Evolutionary conservation across 2,329 filamentous ascomycete species (phyloP).

Genomic region (Trichoderma citrinoviride): DNA sequence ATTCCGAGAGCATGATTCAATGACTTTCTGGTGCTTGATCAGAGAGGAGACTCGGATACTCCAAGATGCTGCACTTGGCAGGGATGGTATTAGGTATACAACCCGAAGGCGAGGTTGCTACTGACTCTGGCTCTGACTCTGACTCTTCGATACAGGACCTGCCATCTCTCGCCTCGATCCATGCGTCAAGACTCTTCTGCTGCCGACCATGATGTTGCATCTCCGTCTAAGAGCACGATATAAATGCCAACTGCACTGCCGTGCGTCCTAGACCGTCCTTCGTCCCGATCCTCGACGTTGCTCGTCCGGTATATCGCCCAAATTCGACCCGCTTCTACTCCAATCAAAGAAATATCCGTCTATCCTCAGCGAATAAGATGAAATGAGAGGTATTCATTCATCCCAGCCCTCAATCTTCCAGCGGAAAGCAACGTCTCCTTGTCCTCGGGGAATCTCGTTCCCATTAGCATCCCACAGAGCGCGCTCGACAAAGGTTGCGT

Average conservation of each 20-base stretch:
- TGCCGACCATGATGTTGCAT: background rate
- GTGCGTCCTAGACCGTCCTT: background rate
- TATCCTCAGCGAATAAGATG: too few species aligned
- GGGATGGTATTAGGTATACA: too few species aligned
- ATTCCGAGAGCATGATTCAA: background rate
- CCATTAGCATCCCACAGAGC: constrained; percentile 60
- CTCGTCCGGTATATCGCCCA: background rate
- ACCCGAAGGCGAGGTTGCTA: too few species aligned
- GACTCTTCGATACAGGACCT: background rate
- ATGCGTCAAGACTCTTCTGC: background rate
- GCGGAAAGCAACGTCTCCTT: constrained; percentile 54
- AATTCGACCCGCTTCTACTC: background rate
- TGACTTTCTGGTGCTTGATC: background rate
- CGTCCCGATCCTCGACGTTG: too few species aligned
- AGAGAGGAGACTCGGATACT: too few species aligned
- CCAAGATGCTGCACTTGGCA: too few species aligned
- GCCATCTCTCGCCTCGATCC: background rate
- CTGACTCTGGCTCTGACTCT: background rate
- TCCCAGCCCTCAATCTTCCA: constrained; percentile 58
- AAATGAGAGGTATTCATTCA: constrained; percentile 15
- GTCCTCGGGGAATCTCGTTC: constrained; percentile 50
- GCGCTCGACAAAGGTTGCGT: constrained; percentile 58
- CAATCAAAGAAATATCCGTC: background rate
- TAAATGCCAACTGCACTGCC: background rate
- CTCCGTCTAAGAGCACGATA: background rate